Percentiles rank a stretch among this genome's conserved stretches.
Conservation (phyloP, 129 eudicot species). For the Solidago caesia region DNA sequence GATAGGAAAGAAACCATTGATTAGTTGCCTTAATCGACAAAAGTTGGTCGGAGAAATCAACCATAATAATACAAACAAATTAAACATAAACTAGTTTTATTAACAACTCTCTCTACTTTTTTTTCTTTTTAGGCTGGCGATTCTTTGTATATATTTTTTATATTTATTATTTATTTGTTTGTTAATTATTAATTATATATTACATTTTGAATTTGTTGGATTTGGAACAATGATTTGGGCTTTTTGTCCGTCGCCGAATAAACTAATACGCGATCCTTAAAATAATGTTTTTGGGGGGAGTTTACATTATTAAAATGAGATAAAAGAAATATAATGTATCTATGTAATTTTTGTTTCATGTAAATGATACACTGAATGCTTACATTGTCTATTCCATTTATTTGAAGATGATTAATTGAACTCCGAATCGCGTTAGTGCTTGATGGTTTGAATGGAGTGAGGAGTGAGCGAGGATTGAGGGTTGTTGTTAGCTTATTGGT, state of each 20-base stretch:
- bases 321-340: not conserved
- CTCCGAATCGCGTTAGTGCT: too few relatives aligned
- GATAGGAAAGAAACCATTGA: slow-evolving; percentile 19
- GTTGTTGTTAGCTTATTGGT: too few relatives aligned
- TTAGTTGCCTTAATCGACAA: slow-evolving; percentile 11
- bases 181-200: slow-evolving; percentile 9
- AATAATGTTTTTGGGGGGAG: not conserved
- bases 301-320: not conserved
- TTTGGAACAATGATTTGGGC: slow-evolving; percentile 32
- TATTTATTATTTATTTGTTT: not conserved
- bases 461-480: too few relatives aligned
- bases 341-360: too few relatives aligned
- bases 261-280: not conserved
- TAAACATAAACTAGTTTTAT: not conserved
- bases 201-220: slow-evolving; percentile 27
- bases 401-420: too few relatives aligned
- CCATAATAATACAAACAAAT: slow-evolving; percentile 9
- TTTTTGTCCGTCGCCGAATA: slow-evolving; percentile 8
- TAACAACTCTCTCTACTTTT: not conserved
- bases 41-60: slow-evolving; percentile 30
- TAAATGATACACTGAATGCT: too few relatives aligned
- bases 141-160: slow-evolving; percentile 20
- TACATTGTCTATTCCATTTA: too few relatives aligned
- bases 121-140: slow-evolving; percentile 36
- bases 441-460: too few relatives aligned